phyloP scores from a whole-genome alignment of 176 grass and related monocot genomes.

The Juncus effusus region DNA sequence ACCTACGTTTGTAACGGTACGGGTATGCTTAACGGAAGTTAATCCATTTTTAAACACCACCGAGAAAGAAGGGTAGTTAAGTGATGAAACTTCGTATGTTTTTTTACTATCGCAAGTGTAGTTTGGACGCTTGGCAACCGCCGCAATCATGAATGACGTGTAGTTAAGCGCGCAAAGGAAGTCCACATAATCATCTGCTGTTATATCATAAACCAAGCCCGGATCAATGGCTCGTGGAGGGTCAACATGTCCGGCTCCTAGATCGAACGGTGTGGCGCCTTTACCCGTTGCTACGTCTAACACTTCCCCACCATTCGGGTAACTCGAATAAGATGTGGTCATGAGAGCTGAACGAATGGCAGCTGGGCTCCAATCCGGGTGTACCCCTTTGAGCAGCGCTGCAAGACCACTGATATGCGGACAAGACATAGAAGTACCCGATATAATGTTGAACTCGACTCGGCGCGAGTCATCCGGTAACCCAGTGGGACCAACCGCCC shows the following conservation, averaged over 20 bases:
- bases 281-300: conserved; percentile 69
- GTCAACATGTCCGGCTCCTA: conserved; percentile 90
- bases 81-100: conserved; percentile 42
- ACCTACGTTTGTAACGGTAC: conserved; percentile 77
- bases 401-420: conserved; percentile 91
- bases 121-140: conserved; percentile 47
- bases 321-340: conserved; percentile 65
- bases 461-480: conserved; percentile 48
- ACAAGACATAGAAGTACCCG: conserved; percentile 97
- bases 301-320: conserved; percentile 51
- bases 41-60: conserved; percentile 38
- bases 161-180: conserved; percentile 91
- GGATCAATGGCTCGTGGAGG: conserved; percentile 70
- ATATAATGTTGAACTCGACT: conserved; percentile 86
- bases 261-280: conserved; percentile 61
- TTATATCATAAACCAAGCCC: conserved; percentile 73
- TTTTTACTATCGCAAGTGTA: conserved; percentile 44
- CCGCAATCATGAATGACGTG: conserved; percentile 59
- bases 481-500: conserved; percentile 59
- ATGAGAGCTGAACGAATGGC: conserved; percentile 79
- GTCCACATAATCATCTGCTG: conserved; percentile 64
- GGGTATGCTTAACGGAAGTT: conserved; percentile 57
- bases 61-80: conserved; percentile 94
- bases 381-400: conserved; percentile 54
- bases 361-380: conserved; percentile 84